Conservation (phyloP, 1,284 basidiomycete species). For the Exsudoporus floridanus region DNA sequence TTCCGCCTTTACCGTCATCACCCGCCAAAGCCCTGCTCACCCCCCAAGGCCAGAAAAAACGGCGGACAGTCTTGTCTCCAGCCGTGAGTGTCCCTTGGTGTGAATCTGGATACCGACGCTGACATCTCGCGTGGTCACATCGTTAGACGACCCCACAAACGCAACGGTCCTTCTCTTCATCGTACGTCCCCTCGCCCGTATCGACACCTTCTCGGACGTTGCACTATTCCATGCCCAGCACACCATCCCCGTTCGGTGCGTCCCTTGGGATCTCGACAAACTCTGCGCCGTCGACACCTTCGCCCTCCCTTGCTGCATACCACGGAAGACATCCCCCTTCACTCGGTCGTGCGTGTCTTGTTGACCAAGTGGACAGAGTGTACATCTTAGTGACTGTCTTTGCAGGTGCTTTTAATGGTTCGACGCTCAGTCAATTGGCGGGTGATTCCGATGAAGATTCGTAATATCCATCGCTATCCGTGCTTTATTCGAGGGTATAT, state of each 20-base stretch:
- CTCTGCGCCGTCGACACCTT: conserved; percentile 42
- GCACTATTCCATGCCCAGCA: conserved; percentile 42
- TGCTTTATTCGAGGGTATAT: conserved; percentile 12
- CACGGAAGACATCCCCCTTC: conserved; percentile 32
- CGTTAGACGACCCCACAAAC: conserved; percentile 50
- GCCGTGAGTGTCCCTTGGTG: conserved; percentile 39
- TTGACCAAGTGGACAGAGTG: not conserved
- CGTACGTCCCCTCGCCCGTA: conserved; percentile 49
- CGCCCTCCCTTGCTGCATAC: conserved; percentile 35
- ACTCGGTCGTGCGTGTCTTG: conserved; percentile 28
- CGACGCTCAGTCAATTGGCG: conserved; percentile 26
- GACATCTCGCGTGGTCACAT: not conserved
- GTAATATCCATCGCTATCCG: conserved; percentile 8
- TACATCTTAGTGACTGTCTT: not conserved
- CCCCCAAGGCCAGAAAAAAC: conserved; percentile 40
- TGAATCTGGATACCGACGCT: not conserved
- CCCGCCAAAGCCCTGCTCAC: conserved; percentile 40
- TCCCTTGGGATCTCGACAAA: conserved; percentile 36
- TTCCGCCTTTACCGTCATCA: conserved; percentile 39
- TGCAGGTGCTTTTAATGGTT: conserved; percentile 31
- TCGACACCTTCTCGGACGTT: conserved; percentile 50
- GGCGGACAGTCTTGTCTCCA: conserved; percentile 43
- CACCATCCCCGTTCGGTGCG: conserved; percentile 39
- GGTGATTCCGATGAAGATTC: conserved; percentile 32
- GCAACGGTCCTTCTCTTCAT: conserved; percentile 54